A percentile compares a stretch with the other conserved stretches of the same genome.
Conservation (phyloP, 2,329 filamentous ascomycete species). For the Lachnellula willkommii region DNA sequence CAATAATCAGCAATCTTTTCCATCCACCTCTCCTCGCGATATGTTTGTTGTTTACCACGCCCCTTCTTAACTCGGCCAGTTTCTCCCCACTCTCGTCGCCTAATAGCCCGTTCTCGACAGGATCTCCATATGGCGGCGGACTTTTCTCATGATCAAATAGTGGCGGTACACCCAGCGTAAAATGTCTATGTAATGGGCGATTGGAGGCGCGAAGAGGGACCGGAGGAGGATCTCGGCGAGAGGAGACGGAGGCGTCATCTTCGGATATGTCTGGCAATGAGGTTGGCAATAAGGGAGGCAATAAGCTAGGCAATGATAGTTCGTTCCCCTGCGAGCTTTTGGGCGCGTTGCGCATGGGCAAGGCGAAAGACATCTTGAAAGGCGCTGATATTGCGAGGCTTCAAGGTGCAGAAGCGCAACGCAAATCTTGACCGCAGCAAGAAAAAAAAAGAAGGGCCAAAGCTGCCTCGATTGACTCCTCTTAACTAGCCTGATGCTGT, state of each 20-base stretch:
- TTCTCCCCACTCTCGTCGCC: conserved; percentile 19
- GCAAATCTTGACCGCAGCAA: too few relatives aligned
- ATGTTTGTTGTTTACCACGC: conserved; percentile 22
- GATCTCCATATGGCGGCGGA: conserved; percentile 23
- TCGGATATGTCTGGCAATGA: conserved; percentile 21
- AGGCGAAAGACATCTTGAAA: conserved; percentile 20
- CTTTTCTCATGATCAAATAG: conserved; percentile 13
- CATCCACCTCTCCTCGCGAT: conserved; percentile 31
- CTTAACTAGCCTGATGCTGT: too few relatives aligned
- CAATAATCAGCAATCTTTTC: conserved; percentile 27
- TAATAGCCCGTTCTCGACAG: conserved; percentile 7
- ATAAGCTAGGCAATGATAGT: not conserved
- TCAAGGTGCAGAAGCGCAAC: too few relatives aligned
- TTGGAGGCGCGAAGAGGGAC: conserved; percentile 20
- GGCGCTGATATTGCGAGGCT: not conserved
- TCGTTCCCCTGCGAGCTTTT: not conserved
- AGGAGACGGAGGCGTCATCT: conserved; percentile 11
- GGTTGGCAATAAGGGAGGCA: not conserved
- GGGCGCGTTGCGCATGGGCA: conserved; percentile 14
- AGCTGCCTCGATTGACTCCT: too few relatives aligned
- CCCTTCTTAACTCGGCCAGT: conserved; percentile 16
- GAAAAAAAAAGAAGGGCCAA: too few relatives aligned
- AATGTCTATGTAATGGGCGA: conserved; percentile 15
- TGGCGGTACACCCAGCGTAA: conserved; percentile 13
- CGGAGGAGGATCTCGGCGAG: conserved; percentile 13